These are phyloP conservation scores for Kalmanozyma brasiliensis DNA, from an alignment of 1,284 basidiomycete species.

Conservation along the genomic window DNA sequence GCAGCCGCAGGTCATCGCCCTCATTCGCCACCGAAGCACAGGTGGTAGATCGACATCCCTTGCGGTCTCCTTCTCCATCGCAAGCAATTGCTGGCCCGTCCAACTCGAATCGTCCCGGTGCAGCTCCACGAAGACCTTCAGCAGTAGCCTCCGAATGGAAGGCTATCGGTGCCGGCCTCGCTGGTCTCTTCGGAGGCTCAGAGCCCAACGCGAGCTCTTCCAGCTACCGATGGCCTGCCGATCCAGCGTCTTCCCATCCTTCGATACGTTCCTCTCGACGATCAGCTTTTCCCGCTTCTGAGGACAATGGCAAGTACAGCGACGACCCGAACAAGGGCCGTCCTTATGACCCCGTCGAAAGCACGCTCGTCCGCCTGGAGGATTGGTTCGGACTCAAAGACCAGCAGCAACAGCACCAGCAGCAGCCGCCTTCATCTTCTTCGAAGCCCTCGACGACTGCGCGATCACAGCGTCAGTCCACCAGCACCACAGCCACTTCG, in stretches of 20 bases:
- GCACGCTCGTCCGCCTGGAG: constrained; percentile 53
- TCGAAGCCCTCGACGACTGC: background rate
- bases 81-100: constrained; percentile 9
- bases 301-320: constrained; percentile 7
- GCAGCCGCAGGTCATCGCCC: constrained; percentile 34
- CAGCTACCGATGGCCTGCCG: constrained; percentile 41
- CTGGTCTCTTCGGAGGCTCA: constrained; percentile 34
- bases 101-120: constrained; percentile 6
- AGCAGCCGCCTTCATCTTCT: background rate
- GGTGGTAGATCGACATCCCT: constrained; percentile 37
- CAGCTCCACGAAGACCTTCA: constrained; percentile 20
- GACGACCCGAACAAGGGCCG: constrained; percentile 26
- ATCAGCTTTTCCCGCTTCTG: constrained; percentile 8
- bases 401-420: constrained; percentile 17
- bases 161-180: constrained; percentile 39
- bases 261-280: constrained; percentile 13
- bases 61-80: constrained; percentile 38
- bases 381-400: constrained; percentile 58
- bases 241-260: constrained; percentile 19
- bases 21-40: constrained; percentile 13
- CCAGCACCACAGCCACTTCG: background rate
- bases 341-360: constrained; percentile 31
- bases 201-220: constrained; percentile 7
- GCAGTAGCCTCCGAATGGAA: constrained; percentile 46
- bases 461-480: background rate